These are phyloP conservation scores for Sindora glabra DNA, from an alignment of 306 rosid species.

Conservation along the genomic window DNA sequence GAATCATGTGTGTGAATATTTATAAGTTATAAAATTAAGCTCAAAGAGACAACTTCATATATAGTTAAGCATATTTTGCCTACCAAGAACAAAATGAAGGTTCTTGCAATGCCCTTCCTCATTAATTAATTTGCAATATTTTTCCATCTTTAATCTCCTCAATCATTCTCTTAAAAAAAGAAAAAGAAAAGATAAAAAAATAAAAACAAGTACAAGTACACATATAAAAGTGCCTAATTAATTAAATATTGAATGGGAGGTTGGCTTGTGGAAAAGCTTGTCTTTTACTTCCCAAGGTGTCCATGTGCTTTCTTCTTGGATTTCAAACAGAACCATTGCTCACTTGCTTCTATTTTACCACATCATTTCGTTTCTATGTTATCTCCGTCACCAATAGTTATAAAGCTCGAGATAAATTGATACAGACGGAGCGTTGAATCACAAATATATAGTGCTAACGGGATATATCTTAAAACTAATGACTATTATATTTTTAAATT, in stretches of 20 bases:
- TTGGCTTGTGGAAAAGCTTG: constrained; percentile 31
- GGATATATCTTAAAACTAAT: no score
- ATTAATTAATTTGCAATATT: no score
- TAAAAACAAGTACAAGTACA: constrained; percentile 11
- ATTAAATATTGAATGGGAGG: constrained; percentile 29
- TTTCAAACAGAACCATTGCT: constrained; percentile 49
- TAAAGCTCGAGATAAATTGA: constrained; percentile 30
- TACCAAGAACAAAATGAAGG: no score
- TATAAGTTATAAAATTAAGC: no score
- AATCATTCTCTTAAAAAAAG: neutral
- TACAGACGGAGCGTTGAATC: no score
- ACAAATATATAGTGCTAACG: no score
- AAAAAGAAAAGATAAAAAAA: neutral
- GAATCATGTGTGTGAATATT: no score
- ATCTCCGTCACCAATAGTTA: constrained; percentile 48
- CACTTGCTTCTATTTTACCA: constrained; percentile 65
- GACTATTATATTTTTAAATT: no score
- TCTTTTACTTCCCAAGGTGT: constrained; percentile 61
- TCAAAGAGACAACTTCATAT: no score
- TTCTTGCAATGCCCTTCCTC: no score
- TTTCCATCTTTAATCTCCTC: constrained; percentile 1
- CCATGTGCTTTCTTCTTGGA: constrained; percentile 82
- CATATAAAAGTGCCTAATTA: constrained; percentile 2
- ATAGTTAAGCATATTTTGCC: no score
- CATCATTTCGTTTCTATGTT: constrained; percentile 62